Conservation (phyloP, 352 stramenopile genomes). For the Detonula confervacea region DNA sequence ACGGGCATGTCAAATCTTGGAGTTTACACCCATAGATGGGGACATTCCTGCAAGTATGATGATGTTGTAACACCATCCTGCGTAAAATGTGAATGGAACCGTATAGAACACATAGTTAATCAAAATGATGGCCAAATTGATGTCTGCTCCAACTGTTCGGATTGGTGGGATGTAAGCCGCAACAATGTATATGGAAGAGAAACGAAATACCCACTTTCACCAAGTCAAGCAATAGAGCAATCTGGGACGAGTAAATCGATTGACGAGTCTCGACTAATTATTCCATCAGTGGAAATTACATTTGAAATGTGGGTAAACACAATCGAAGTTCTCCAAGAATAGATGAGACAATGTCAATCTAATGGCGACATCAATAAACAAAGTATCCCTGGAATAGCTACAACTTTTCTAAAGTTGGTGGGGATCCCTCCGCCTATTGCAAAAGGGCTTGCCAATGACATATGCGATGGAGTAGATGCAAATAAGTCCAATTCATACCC, state of each 20-base stretch:
- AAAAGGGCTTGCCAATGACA: too few relatives aligned
- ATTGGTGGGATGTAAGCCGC: not conserved
- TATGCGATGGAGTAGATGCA: not conserved
- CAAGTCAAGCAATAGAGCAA: too few relatives aligned
- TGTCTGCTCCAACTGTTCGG: not conserved
- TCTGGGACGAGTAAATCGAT: too few relatives aligned
- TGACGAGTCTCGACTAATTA: too few relatives aligned
- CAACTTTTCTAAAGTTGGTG: too few relatives aligned
- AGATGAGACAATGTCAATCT: too few relatives aligned
- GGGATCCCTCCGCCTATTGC: too few relatives aligned
- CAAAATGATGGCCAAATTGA: not conserved
- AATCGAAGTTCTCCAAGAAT: too few relatives aligned
- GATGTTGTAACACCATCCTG: conserved; percentile 9
- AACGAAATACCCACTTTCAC: not conserved
- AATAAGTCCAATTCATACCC: not conserved
- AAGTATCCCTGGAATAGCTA: too few relatives aligned
- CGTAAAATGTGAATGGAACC: not conserved
- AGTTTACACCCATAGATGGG: conserved; percentile 21
- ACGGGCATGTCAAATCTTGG: not conserved
- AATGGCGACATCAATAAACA: too few relatives aligned
- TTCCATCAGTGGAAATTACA: too few relatives aligned
- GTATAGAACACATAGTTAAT: not conserved
- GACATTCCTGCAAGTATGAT: conserved; percentile 13
- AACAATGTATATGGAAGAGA: not conserved
- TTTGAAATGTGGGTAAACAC: too few relatives aligned